Evolutionary conservation across 768 basidiomycete species (phyloP).

Genomic region (Leccinellum albellum): DNA sequence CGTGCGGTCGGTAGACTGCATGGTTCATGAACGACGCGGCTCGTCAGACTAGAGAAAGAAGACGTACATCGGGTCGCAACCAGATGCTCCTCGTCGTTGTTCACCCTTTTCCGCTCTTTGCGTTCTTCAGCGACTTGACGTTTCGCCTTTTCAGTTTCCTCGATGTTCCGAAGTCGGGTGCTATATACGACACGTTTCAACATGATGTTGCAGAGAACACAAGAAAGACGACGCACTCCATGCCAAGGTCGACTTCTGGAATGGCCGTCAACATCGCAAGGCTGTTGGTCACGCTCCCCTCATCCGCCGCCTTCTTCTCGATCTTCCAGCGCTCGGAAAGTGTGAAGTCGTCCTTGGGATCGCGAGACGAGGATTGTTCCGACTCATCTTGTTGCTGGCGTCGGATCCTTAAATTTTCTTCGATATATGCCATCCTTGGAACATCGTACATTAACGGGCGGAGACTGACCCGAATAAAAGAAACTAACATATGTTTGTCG

Average conservation of each 20-base stretch:
- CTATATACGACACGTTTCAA: too few species aligned
- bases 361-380: conserved; percentile 40
- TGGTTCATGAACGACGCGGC: background rate
- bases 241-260: conserved; percentile 96
- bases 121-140: conserved; percentile 74
- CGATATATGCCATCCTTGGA: conserved; percentile 98
- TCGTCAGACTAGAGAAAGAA: background rate
- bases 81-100: conserved; percentile 76
- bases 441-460: too few species aligned
- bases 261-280: conserved; percentile 96
- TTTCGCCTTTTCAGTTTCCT: conserved; percentile 96
- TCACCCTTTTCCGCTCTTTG: conserved; percentile 50
- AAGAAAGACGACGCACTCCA: conserved; percentile 77
- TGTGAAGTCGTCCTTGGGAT: conserved; percentile 72
- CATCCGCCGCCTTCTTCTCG: conserved; percentile 60
- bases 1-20: conserved; percentile 80
- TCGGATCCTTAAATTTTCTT: conserved; percentile 82
- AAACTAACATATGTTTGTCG: conserved; percentile 88
- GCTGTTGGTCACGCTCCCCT: conserved; percentile 91
- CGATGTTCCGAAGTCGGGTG: conserved; percentile 92
- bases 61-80: conserved; percentile 82
- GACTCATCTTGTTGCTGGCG: conserved; percentile 52
- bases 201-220: too few species aligned
- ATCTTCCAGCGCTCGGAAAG: conserved; percentile 63
- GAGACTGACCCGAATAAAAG: too few species aligned